Evolutionary conservation across 805 yeast genomes (phyloP), one percentile per base, ranked within the genome.

Genomic region (Kluyveromyces siamensis): DNA sequence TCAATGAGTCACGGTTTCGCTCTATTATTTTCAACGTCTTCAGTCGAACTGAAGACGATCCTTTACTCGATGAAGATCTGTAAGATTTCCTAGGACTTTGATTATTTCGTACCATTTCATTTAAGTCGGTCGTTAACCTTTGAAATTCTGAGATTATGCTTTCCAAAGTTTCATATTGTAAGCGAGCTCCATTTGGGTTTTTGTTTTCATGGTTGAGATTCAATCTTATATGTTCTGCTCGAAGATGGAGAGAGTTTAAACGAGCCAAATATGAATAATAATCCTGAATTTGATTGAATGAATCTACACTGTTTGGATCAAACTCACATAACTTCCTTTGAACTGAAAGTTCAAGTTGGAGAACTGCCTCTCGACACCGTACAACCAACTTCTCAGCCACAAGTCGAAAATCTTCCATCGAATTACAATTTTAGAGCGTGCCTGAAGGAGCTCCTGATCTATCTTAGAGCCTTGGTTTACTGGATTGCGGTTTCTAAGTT

Each of bases 351-450:
- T 62, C 68, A 36, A 63, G 48, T 42, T 59, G 67, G 39, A 53
- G 41, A 5, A 63, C 54, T 35, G 66, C 65, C 30, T 63, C 66
- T 44, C 62, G 62, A 1, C 67, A 61, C 35, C 63, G 55, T 8
- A 46, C 49, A 36, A 65, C 46, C 38, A 63, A 49, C 14, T 54
- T 55, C 49, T 58, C 59, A 9, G 66, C 55, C 2, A 63, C 52
- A n/a, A 58, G 57, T 18, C 54, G 57, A 41, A 61, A 42, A 33
- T 45, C 50, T 16, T 51, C 49, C 52, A 50, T 54, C 8, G 7
- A 13, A 30, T 2, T 30, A 30, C 8, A 3, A 30, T 30, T 2
- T 30, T 13, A 30, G 14, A 11, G 4, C 7, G 14, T 10, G 35
- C 35, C 7, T 30, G 14, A 30, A 30, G 2, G 14, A 30, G 14